A percentile compares a stretch with the other conserved stretches of the same genome.
Evolutionary conservation across 179 eudicot species (phyloP).

Genomic region (Camellia oleifera): DNA sequence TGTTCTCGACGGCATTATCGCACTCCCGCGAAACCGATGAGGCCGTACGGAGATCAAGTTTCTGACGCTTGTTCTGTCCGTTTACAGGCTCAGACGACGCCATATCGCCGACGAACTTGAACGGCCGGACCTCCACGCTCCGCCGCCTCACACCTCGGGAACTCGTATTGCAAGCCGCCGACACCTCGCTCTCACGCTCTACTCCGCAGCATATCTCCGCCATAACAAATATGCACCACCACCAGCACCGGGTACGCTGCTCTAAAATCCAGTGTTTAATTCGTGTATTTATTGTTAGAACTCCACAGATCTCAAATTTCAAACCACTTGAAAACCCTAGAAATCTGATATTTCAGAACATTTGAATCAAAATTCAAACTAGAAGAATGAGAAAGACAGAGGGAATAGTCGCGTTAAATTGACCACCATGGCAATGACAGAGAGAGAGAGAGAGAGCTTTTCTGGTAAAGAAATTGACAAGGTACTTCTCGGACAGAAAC

Average conservation of each 20-base stretch:
- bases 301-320: background rate
- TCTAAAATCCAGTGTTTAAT: too few species aligned
- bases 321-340: background rate
- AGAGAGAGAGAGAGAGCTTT: too few species aligned
- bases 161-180: slow-evolving; percentile 22
- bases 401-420: too few species aligned
- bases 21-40: slow-evolving; percentile 16
- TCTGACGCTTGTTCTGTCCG: slow-evolving; percentile 44
- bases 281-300: background rate
- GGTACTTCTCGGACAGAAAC: too few species aligned
- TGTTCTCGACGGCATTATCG: slow-evolving; percentile 12
- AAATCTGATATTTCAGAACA: background rate
- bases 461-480: too few species aligned
- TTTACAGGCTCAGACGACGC: slow-evolving; percentile 17
- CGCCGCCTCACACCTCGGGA: slow-evolving; percentile 48
- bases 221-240: slow-evolving; percentile 27
- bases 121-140: slow-evolving; percentile 60
- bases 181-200: slow-evolving; percentile 33
- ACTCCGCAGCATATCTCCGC: slow-evolving; percentile 62
- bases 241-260: background rate
- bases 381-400: background rate
- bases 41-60: slow-evolving; percentile 23
- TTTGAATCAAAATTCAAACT: too few species aligned
- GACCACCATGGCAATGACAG: too few species aligned
- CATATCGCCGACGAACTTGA: slow-evolving; percentile 41